Conservation (phyloP, 2,329 filamentous ascomycete genomes). For the Xylaria hypoxylon region DNA sequence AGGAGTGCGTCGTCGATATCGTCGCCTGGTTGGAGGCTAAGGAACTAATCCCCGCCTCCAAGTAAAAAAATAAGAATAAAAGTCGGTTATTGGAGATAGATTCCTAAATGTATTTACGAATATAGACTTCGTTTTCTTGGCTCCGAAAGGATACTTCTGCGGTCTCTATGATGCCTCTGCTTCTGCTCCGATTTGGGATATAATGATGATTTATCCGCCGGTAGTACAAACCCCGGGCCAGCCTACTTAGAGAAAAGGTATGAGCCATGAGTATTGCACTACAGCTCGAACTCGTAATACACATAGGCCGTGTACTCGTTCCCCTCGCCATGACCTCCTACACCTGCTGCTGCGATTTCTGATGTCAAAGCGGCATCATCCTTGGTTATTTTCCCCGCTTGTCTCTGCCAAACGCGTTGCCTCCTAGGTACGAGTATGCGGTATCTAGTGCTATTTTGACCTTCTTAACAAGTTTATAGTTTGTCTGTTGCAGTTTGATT, state of each 20-base stretch:
- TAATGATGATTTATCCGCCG: slow-evolving; percentile 24
- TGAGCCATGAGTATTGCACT: slow-evolving; percentile 29
- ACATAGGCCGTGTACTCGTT: slow-evolving; percentile 95
- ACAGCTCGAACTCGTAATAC: slow-evolving; percentile 93
- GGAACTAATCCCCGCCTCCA: slow-evolving; percentile 62
- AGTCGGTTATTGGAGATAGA: slow-evolving; percentile 15
- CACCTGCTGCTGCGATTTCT: slow-evolving; percentile 83
- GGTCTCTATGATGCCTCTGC: slow-evolving; percentile 21
- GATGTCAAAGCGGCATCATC: slow-evolving; percentile 83
- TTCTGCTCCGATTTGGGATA: slow-evolving; percentile 26
- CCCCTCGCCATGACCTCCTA: slow-evolving; percentile 69
- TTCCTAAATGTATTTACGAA: slow-evolving; percentile 18
- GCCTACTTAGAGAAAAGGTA: slow-evolving; percentile 12
- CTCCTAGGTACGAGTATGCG: slow-evolving; percentile 90
- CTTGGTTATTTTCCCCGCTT: slow-evolving; percentile 90
- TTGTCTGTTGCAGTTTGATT: slow-evolving; percentile 68
- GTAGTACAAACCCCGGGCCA: slow-evolving; percentile 22
- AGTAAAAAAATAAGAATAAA: slow-evolving; percentile 12
- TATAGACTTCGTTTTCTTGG: slow-evolving; percentile 24
- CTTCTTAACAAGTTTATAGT: slow-evolving; percentile 83
- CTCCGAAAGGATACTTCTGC: slow-evolving; percentile 10
- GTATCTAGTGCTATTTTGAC: slow-evolving; percentile 82
- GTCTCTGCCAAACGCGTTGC: slow-evolving; percentile 92
- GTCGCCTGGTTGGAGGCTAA: slow-evolving; percentile 80
- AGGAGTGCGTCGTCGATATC: slow-evolving; percentile 90